Conservation (phyloP, 192 early-diverging fungal species). For the Jimgerdemannia flammicorona region DNA sequence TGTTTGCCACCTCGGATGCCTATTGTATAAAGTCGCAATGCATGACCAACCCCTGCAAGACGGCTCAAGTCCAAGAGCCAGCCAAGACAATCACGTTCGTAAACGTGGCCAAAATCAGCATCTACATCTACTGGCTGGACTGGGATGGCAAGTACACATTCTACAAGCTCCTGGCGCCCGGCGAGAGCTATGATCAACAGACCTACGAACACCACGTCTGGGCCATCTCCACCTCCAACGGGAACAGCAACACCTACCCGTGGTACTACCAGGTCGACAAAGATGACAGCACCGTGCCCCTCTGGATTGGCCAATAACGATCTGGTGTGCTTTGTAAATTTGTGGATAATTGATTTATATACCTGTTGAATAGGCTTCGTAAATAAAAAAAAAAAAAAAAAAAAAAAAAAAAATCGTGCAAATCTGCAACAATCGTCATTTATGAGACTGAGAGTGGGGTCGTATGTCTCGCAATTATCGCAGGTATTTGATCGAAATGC, state of each 20-base stretch:
- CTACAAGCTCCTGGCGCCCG: not conserved
- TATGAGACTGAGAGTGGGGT: too few species aligned
- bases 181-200: not conserved
- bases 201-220: not conserved
- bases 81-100: not conserved
- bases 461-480: too few species aligned
- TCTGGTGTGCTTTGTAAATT: too few species aligned
- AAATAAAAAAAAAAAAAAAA: too few species aligned
- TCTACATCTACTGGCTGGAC: not conserved
- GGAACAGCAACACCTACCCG: not conserved
- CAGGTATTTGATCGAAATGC: too few species aligned
- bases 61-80: not conserved
- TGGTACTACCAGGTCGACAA: not conserved
- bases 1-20: too few species aligned
- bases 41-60: not conserved
- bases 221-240: not conserved
- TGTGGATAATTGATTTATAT: too few species aligned
- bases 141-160: not conserved
- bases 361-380: too few species aligned
- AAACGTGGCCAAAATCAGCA: not conserved
- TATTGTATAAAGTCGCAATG: too few species aligned
- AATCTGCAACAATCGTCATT: too few species aligned
- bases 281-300: not conserved
- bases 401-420: too few species aligned
- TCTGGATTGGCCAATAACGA: not conserved